phyloP scores from a whole-genome alignment of 805 yeast species.

The Pichia nakasei region DNA sequence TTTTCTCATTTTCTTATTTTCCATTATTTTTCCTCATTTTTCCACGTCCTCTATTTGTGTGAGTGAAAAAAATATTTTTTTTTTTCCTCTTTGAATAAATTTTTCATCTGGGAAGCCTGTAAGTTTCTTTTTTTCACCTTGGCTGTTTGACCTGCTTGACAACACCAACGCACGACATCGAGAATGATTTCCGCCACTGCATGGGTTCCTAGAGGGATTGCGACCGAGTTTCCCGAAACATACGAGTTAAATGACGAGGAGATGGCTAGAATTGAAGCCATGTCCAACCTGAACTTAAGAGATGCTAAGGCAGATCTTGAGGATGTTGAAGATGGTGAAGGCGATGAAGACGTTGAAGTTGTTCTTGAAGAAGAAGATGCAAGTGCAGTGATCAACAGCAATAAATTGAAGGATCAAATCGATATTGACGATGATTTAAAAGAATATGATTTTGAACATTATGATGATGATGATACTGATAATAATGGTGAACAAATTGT shows the following conservation, averaged over 20 bases:
- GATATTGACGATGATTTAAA: constrained; percentile 78
- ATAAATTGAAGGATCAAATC: constrained; percentile 38
- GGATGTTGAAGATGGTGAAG: constrained; percentile 22
- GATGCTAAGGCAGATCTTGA: constrained; percentile 46
- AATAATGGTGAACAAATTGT: constrained; percentile 47
- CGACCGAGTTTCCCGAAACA: constrained; percentile 85
- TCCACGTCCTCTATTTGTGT: no score
- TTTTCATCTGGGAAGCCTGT: no score
- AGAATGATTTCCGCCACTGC: constrained; percentile 76
- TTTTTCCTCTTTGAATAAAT: background rate
- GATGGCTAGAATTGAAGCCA: constrained; percentile 76
- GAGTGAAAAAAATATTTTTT: no score
- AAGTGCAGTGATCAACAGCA: constrained; percentile 6
- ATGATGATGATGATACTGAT: constrained; percentile 58
- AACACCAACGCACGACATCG: no score
- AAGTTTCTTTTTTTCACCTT: no score
- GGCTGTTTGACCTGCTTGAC: no score
- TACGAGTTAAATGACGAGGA: constrained; percentile 88
- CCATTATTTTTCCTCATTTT: no score
- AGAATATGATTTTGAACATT: constrained; percentile 79
- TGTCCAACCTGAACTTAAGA: constrained; percentile 74
- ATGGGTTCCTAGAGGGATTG: constrained; percentile 96
- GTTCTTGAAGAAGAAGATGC: constrained; percentile 12
- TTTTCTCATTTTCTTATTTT: no score
- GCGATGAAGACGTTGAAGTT: constrained; percentile 12